Conservation (phyloP, 1,284 basidiomycete species). For the Fomitopsis schrenkii region DNA sequence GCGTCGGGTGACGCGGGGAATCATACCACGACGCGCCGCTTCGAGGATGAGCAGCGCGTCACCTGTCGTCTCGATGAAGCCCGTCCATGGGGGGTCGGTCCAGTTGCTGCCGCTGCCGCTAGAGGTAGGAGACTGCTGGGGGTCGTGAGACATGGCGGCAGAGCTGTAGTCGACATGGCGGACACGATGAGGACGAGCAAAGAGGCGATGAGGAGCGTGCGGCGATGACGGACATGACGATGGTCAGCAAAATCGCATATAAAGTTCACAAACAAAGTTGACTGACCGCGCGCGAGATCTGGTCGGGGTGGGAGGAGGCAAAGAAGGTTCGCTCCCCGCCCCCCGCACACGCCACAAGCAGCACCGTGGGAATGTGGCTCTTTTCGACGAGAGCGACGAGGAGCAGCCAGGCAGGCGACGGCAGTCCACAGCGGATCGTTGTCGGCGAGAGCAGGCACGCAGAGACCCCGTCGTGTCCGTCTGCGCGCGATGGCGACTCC, state of each 20-base stretch:
- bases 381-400: background rate
- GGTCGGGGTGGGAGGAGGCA: constrained; percentile 24
- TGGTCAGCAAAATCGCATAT: constrained; percentile 22
- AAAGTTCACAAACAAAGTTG: constrained; percentile 28
- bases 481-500: background rate
- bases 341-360: constrained; percentile 22
- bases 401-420: background rate
- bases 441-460: background rate
- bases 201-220: constrained; percentile 4
- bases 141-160: constrained; percentile 29
- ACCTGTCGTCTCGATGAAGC: constrained; percentile 93
- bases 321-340: constrained; percentile 28
- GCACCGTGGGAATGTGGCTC: constrained; percentile 8
- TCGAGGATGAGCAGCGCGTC: constrained; percentile 96
- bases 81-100: constrained; percentile 85
- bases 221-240: constrained; percentile 10
- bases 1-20: constrained; percentile 91
- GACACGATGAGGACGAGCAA: constrained; percentile 8
- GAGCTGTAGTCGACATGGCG: constrained; percentile 9
- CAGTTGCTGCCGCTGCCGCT: constrained; percentile 40
- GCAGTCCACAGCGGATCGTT: background rate
- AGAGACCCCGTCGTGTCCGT: background rate
- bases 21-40: constrained; percentile 84
- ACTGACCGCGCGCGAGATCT: constrained; percentile 27
- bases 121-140: constrained; percentile 16